Evolutionary conservation across 78 protist species (phyloP), one percentile per base, ranked within the genome.

Genomic region (Emiliania huxleyi): DNA sequence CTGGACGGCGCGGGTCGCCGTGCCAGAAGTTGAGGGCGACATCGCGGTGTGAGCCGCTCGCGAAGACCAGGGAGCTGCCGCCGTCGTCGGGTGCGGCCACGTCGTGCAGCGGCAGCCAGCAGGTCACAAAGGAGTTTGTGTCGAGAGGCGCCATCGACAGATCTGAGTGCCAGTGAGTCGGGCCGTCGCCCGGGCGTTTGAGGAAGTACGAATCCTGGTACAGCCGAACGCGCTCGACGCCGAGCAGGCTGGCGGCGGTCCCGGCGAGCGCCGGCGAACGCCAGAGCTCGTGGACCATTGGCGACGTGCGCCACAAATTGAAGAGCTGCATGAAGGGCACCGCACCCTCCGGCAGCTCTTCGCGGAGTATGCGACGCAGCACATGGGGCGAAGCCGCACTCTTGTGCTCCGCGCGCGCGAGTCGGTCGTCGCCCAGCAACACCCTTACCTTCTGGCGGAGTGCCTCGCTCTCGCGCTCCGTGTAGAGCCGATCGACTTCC

Each of bases 111-210:
- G 89, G 89, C 22, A 81, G 0, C 89, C 89, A 81, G 21, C 4
- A 3, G 56, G 89, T 81, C 42, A 81, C 55, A 42, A 81, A 42
- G 38, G 11, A 0, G 56, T 81, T 81, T 25, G 89, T 81, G 37
- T 81, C 89, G 5, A 81, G 89, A 23, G 89, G 89, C 38, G 56
- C 89, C 89, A 81, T 81, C n/a, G 89, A n/a, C 12, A 81, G 55
- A 56, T 81, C 89, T 5, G 56, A 22, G 89, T 81, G 89, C 89
- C 89, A 81, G 89, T 81, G 2, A 35, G 89, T 81, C 25, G 48
- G 62, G 37, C 89, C 89, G 89, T 81, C 89, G 23, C 52, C 52
- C n/a, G 89, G 89, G 6, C 89, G 89, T 37, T 45, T 81, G 21
- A 81, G 42, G 56, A 81, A 81, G 38, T 21, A 37, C 4, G 62